These are phyloP conservation scores for Cynanchum wilfordii DNA, from an alignment of 257 asterid genomes.

Conservation along the genomic window DNA sequence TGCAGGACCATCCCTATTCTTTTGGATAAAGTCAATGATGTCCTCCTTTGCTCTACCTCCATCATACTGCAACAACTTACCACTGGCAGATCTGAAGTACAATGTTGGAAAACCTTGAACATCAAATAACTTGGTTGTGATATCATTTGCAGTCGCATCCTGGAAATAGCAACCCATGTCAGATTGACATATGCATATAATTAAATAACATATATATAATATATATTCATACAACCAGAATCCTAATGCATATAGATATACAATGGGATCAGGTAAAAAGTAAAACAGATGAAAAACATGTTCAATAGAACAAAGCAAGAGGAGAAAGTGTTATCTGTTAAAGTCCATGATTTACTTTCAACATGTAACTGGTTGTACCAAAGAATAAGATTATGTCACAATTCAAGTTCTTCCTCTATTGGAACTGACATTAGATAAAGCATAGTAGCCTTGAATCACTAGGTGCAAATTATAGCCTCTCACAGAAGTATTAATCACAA, in stretches of 20 bases:
- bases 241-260: too few species aligned
- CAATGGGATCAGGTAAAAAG: neutral
- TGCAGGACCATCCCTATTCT: conserved; percentile 38
- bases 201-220: neutral
- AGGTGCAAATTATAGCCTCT: neutral
- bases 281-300: neutral
- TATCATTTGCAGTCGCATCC: conserved; percentile 80
- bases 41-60: conserved; percentile 73
- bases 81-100: conserved; percentile 70
- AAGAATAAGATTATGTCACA: neutral
- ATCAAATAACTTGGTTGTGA: conserved; percentile 50
- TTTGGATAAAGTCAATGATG: conserved; percentile 50
- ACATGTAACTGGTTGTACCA: neutral
- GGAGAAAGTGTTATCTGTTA: neutral
- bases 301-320: neutral
- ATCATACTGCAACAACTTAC: conserved; percentile 39
- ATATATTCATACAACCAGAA: too few species aligned
- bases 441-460: neutral
- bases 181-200: neutral
- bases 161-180: neutral
- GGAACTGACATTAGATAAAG: neutral
- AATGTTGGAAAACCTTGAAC: conserved; percentile 70
- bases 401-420: neutral
- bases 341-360: neutral
- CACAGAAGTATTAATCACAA: neutral